Evolutionary conservation across 2,329 filamentous ascomycete genomes (phyloP), one percentile per base, ranked within the genome.

Genomic region (Pezicula radicicola): DNA sequence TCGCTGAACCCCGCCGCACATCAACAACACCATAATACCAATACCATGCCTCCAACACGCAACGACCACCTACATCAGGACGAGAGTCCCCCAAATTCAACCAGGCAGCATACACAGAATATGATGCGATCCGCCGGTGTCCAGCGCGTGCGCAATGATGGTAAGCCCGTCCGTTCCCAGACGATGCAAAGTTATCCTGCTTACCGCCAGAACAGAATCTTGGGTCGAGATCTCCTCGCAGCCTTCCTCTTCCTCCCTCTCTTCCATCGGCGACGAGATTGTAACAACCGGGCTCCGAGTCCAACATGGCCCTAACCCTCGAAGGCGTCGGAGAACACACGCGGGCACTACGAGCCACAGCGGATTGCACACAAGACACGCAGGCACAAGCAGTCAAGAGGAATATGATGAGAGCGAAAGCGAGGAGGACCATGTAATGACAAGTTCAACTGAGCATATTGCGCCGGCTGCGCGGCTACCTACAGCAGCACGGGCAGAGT

Each of bases 141-240:
- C 6, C 51, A 56, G 36, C 56, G 60, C 28, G 44, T 61, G 50
- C 60, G 63, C 28, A 62, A 61, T 48, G 61, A 66, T 57, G 63
- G 62, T 64, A 60, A 37, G 49, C 21, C 16, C 8, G 37, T 35
- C 19, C 45, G 25, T 6, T 25, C 25, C 25, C 2, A 6, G 25
- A 25, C 25, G 16, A 18, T 9, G 21, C 30, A 35, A 36, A 36
- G 41, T 28, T 43, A 13, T 36, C 19, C 21, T 42, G 44, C 55
- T 54, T 15, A 55, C 52, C 61, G 68, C 39, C 68, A 62, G 21
- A 25, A 55, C 55, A 92, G 94, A 97, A 74, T 97, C 94, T 8
- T 99, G 94, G 94, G 84, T 97, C 62, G 93, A 99, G 69, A 85
- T 99, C 55, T 84, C 88, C 44, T 97, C 93, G 4, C 90, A 94